Evolutionary conservation across 2,329 filamentous ascomycete genomes (phyloP).

Genomic region (Pyricularia pennisetigena): DNA sequence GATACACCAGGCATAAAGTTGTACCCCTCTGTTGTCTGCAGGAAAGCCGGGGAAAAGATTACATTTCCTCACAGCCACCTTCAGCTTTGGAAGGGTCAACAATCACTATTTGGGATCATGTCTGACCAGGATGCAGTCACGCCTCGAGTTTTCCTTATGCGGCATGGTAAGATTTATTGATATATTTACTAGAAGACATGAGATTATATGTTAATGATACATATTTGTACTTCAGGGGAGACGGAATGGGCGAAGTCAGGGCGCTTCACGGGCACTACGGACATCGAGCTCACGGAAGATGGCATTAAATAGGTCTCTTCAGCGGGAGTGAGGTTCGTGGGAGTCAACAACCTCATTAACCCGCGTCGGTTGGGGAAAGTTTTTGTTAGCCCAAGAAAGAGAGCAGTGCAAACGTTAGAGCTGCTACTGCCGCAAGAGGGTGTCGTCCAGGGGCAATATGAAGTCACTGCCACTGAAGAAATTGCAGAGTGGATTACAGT

Average conservation of each 20-base stretch:
- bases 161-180: conserved; percentile 19
- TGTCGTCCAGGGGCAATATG: conserved; percentile 10
- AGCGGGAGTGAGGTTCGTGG: conserved; percentile 35
- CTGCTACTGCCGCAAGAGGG: conserved; percentile 17
- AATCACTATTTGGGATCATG: conserved; percentile 13
- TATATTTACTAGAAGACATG: conserved; percentile 5
- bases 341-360: conserved; percentile 39
- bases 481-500: conserved; percentile 54
- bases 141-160: conserved; percentile 25
- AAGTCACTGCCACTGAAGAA: conserved; percentile 36
- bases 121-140: conserved; percentile 24
- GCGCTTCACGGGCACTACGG: conserved; percentile 33
- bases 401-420: conserved; percentile 38
- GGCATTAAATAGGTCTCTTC: conserved; percentile 33
- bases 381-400: conserved; percentile 37
- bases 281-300: conserved; percentile 27
- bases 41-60: background rate
- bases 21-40: background rate
- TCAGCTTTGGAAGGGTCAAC: background rate
- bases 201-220: background rate
- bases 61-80: background rate
- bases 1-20: background rate
- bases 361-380: conserved; percentile 33
- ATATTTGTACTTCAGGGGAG: conserved; percentile 9
- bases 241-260: conserved; percentile 37